Conservation (phyloP, 129 eudicot genomes). For the Tanacetum coccineum region DNA sequence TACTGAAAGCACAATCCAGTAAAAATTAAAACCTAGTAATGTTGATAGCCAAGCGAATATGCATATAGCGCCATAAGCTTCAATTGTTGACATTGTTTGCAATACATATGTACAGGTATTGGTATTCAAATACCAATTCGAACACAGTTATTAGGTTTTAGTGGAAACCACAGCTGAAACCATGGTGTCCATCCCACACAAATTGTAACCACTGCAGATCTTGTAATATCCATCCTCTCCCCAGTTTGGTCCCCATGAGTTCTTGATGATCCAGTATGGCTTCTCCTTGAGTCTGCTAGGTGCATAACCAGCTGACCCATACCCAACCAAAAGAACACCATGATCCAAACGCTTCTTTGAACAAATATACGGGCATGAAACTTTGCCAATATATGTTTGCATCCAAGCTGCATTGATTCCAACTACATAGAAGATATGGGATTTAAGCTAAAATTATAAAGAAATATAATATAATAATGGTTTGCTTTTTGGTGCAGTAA, state of each 20-base stretch:
- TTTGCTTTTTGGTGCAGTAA: background rate
- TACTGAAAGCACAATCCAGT: background rate
- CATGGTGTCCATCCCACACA: conserved; percentile 88
- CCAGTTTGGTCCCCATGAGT: no score
- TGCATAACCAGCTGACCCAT: no score
- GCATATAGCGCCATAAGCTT: conserved; percentile 18
- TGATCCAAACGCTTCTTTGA: no score
- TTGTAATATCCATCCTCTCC: no score
- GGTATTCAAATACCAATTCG: conserved; percentile 23
- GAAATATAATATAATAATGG: background rate
- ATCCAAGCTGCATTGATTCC: conserved; percentile 72
- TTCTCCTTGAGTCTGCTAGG: no score
- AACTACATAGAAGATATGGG: conserved; percentile 37
- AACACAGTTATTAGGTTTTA: conserved; percentile 15
- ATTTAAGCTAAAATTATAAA: background rate
- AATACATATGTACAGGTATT: conserved; percentile 21
- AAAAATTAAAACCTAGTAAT: conserved; percentile 10
- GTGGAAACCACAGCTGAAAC: conserved; percentile 78
- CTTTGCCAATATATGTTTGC: no score
- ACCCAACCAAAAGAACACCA: no score
- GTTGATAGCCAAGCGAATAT: conserved; percentile 24
- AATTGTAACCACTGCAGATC: conserved; percentile 14
- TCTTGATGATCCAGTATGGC: no score
- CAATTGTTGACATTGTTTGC: conserved; percentile 9
- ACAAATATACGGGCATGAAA: no score